Conservation (phyloP, 208 protist genomes). For the Trypanosoma mega region DNA sequence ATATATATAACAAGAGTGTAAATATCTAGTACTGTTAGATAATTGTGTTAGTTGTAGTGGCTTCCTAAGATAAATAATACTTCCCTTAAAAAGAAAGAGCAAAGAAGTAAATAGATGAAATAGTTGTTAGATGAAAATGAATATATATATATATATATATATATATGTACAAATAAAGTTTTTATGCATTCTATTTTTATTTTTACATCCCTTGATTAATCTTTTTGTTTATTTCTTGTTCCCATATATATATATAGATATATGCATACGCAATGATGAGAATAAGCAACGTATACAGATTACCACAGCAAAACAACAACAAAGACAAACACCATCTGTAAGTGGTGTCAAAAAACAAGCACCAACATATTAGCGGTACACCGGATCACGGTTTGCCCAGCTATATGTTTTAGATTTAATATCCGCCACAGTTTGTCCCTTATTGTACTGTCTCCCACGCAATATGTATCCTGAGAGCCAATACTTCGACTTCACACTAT, state of each 20-base stretch:
- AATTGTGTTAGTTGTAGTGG: too few species aligned
- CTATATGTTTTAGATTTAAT: conserved; percentile 91
- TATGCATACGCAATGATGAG: neutral
- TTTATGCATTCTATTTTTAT: conserved; percentile 1
- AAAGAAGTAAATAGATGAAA: conserved; percentile 6
- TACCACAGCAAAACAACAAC: too few species aligned
- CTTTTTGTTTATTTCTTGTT: too few species aligned
- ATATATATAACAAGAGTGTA: neutral
- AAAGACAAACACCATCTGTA: conserved; percentile 14
- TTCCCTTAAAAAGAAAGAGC: conserved; percentile 16
- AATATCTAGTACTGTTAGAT: too few species aligned
- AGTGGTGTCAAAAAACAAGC: neutral
- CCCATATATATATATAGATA: conserved; percentile 23
- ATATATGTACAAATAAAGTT: conserved; percentile 7
- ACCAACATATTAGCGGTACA: conserved; percentile 62
- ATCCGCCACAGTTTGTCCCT: conserved; percentile 81
- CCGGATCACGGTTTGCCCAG: conserved; percentile 87
- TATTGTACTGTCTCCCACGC: conserved; percentile 86
- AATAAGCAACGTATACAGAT: too few species aligned
- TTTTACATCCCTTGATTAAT: too few species aligned
- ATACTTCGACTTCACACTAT: conserved; percentile 90
- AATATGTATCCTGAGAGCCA: conserved; percentile 93
- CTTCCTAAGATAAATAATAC: too few species aligned
- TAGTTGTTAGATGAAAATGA: neutral
- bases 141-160: conserved; percentile 18